These are phyloP conservation scores for Fusarium mangiferae DNA, from an alignment of 2,329 filamentous ascomycete species.

Conservation along the genomic window DNA sequence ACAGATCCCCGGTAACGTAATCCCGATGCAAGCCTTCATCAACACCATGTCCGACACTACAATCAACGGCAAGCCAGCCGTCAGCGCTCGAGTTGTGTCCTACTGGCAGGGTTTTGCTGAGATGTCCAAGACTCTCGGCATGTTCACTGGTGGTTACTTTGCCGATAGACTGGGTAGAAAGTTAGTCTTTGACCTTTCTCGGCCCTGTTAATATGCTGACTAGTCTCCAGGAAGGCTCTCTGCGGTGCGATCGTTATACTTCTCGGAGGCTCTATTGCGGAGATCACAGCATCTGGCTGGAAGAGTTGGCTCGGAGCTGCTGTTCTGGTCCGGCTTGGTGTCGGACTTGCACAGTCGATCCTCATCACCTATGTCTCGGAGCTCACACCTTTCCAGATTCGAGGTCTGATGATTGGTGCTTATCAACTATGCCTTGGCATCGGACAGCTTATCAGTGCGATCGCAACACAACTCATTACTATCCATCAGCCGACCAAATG, in stretches of 20 bases:
- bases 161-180: background rate
- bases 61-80: constrained; percentile 8
- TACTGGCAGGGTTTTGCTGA: constrained; percentile 23
- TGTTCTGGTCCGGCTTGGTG: background rate
- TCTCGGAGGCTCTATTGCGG: background rate
- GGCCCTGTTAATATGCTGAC: background rate
- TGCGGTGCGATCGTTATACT: background rate
- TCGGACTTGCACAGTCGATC: constrained; percentile 13
- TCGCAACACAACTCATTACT: background rate
- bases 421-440: constrained; percentile 6
- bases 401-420: constrained; percentile 17
- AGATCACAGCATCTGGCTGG: background rate
- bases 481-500: background rate
- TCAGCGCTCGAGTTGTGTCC: constrained; percentile 18
- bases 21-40: constrained; percentile 15
- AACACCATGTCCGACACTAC: constrained; percentile 15
- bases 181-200: background rate
- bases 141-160: background rate
- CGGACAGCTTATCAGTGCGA: background rate
- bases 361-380: constrained; percentile 19
- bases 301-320: background rate
- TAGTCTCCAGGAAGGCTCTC: background rate
- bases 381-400: constrained; percentile 18
- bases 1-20: background rate
- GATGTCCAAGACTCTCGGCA: constrained; percentile 14